phyloP scores from a whole-genome alignment of 495 filamentous ascomycete species.

The Daldinia bambusicola region DNA sequence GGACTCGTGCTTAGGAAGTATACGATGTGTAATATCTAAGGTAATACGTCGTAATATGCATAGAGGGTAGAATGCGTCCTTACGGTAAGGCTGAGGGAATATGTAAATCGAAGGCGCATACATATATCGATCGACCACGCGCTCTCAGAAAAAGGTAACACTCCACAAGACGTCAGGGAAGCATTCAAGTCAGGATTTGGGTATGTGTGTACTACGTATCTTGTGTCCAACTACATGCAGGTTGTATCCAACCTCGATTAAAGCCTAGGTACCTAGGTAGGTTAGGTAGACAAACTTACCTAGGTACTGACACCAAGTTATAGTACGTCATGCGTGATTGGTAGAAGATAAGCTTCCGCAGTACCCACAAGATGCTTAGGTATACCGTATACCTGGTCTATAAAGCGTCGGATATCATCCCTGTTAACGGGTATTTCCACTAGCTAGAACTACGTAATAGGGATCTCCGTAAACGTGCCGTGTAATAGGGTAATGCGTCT shows the following conservation, averaged over 20 bases:
- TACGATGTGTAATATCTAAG: not conserved
- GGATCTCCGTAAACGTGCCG: not conserved
- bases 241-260: too few relatives aligned
- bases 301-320: not conserved
- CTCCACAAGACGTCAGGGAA: too few relatives aligned
- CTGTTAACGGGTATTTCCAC: not conserved
- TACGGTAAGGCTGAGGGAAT: not conserved
- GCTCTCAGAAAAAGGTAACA: not conserved
- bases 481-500: too few relatives aligned
- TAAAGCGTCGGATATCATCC: not conserved
- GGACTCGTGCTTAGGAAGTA: too few relatives aligned
- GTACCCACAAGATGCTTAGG: too few relatives aligned
- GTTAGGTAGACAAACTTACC: not conserved
- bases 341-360: conserved; percentile 4
- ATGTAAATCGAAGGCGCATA: not conserved
- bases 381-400: too few relatives aligned
- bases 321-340: not conserved
- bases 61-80: not conserved
- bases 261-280: too few relatives aligned
- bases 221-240: too few relatives aligned
- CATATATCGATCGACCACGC: not conserved
- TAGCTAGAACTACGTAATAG: not conserved
- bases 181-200: too few relatives aligned
- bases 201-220: too few relatives aligned
- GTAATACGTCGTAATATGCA: not conserved